These are phyloP conservation scores for Claviceps paspali DNA, from an alignment of 2,329 filamentous ascomycete species.

Conservation along the genomic window DNA sequence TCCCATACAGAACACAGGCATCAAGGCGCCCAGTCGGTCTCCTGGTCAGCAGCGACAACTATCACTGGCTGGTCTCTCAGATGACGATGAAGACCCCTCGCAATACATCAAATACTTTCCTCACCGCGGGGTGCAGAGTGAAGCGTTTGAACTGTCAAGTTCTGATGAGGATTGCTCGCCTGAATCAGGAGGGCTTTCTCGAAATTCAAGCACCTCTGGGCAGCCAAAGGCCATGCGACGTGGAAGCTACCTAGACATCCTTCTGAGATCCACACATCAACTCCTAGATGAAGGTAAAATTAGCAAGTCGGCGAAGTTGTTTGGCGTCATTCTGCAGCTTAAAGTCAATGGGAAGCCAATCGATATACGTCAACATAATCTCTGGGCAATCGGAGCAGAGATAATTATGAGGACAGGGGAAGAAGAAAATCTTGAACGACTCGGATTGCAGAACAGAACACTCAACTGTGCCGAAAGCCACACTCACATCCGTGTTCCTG, in stretches of 20 bases:
- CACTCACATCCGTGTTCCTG: conserved; percentile 2
- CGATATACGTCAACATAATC: conserved; percentile 52
- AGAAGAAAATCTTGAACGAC: conserved; percentile 8
- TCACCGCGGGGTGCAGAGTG: conserved; percentile 23
- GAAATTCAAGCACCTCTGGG: not conserved
- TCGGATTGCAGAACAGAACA: not conserved
- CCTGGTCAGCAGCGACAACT: conserved; percentile 38
- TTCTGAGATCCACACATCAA: conserved; percentile 56
- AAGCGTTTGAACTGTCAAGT: not conserved
- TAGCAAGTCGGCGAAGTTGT: conserved; percentile 55
- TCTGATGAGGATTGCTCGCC: conserved; percentile 25
- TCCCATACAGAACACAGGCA: conserved; percentile 17
- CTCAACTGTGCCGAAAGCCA: not conserved
- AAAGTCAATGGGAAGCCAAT: conserved; percentile 26
- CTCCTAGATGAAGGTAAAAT: conserved; percentile 60
- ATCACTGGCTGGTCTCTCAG: conserved; percentile 33
- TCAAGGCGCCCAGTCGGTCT: conserved; percentile 41
- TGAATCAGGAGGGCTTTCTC: not conserved
- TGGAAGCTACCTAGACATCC: conserved; percentile 42
- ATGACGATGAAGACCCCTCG: conserved; percentile 29
- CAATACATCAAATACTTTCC: conserved; percentile 30
- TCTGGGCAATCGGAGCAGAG: conserved; percentile 78
- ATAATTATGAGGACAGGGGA: conserved; percentile 53
- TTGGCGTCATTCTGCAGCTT: conserved; percentile 55
- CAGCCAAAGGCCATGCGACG: conserved; percentile 9